Evolutionary conservation across 306 rosid genomes (phyloP), one percentile per base, ranked within the genome.

Genomic region (Vicia faba): DNA sequence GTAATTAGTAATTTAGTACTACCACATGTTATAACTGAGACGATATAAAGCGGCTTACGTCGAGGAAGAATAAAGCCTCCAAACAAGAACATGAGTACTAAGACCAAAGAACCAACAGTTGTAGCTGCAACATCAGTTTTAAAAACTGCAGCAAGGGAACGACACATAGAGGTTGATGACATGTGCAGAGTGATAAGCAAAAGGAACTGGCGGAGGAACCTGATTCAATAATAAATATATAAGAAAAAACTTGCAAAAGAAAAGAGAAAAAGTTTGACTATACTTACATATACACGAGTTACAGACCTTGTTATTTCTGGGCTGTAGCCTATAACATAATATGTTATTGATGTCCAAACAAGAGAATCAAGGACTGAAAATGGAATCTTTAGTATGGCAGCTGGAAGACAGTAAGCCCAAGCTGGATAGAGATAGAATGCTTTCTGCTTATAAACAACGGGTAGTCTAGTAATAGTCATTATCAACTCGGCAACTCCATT

Each of bases 401-500:
- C 69, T 38, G 88, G 88, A 78, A 84, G 74, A 62, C 84, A 81
- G 56, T 78, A 84, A 18, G 88, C 85, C 88, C 88, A 84, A 12
- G 88, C 84, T 49, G 88, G 86, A 77, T 84, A 81, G 29, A 84
- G 80, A 75, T 75, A 84, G 78, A 84, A 84, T 40, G 63, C 81
- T 35, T 74, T 84, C 77, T 84, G 85, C 82, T 84, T 84, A 78
- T 81, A 74, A 56, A 81, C 82, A 70, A 84, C 81, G 2, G 88
- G 86, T 57, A 89, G 81, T 76, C 95, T 82, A 20, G 81, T 64
- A 72, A 85, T 75, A 41, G 91, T 89, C 89, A 89, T 62, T 67
- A 83, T 54, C 64, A 89, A 66, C 82, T 89, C 96, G 2, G 96
- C 89, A 74, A 87, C 78, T n/a, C 96, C 96, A 76, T 87, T 89